Percentiles rank a stretch among this genome's conserved stretches.
These are phyloP conservation scores for Fusarium equiseti DNA, from an alignment of 2,329 filamentous ascomycete species.

Conservation along the genomic window DNA sequence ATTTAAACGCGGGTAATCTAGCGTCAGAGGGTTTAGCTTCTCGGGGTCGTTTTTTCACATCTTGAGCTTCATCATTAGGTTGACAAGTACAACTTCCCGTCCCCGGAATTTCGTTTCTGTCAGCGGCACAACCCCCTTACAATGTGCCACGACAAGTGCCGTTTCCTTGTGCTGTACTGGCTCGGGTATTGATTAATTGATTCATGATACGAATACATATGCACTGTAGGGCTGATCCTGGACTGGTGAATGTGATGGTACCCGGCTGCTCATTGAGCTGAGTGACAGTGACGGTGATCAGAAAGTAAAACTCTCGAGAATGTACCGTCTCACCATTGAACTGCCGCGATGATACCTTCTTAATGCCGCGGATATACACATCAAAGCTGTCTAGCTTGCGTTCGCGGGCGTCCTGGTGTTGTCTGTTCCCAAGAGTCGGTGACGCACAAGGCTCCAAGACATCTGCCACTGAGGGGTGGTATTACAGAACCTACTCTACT, in stretches of 20 bases:
- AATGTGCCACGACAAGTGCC: constrained; percentile 16
- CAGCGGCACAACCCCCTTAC: constrained; percentile 1
- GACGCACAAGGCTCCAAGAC: constrained; percentile 10
- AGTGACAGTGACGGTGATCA: constrained; percentile 27
- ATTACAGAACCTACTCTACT: neutral
- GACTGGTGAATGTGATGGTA: neutral
- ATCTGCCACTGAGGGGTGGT: neutral
- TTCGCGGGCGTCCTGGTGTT: constrained; percentile 20
- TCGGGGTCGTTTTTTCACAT: constrained; percentile 10
- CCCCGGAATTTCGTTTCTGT: constrained; percentile 20
- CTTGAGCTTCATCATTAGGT: neutral
- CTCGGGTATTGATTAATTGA: neutral
- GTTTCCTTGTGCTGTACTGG: neutral
- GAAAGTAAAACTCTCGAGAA: constrained; percentile 2
- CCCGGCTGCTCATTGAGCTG: constrained; percentile 20
- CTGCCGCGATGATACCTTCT: constrained; percentile 13
- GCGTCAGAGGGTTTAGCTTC: constrained; percentile 10
- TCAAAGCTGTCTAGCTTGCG: constrained; percentile 2
- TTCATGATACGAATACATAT: neutral
- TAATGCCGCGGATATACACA: constrained; percentile 33
- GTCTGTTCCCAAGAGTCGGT: constrained; percentile 8
- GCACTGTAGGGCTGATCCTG: constrained; percentile 28
- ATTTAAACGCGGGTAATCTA: constrained; percentile 9
- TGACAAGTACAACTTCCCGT: constrained; percentile 10
- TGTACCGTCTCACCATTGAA: constrained; percentile 4